Percentiles rank a stretch among this genome's conserved stretches.
These are phyloP conservation scores for Vickermania ingenoplastis DNA, from an alignment of 208 protist genomes.

Conservation along the genomic window DNA sequence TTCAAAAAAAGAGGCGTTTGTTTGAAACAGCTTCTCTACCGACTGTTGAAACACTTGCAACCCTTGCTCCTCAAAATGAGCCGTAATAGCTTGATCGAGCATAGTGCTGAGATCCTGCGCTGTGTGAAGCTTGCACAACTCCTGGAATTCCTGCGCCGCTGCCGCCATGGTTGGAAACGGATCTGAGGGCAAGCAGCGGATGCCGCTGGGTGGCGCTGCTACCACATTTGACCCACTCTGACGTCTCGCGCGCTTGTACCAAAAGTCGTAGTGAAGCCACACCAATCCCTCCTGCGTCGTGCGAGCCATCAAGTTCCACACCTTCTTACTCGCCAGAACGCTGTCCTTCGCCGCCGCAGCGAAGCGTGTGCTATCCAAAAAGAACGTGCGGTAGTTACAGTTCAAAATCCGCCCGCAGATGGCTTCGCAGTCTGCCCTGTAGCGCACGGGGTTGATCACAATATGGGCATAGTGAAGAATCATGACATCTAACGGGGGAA, in stretches of 20 bases:
- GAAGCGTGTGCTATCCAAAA: conserved; percentile 41
- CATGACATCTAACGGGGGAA: conserved; percentile 84
- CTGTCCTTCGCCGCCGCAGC: conserved; percentile 43
- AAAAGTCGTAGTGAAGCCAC: conserved; percentile 86
- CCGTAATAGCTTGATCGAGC: conserved; percentile 68
- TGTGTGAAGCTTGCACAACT: conserved; percentile 33
- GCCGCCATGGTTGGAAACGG: neutral
- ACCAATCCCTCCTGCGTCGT: conserved; percentile 56
- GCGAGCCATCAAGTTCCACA: conserved; percentile 85
- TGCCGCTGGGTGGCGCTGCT: neutral
- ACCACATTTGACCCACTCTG: neutral
- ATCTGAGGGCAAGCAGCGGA: conserved; percentile 1
- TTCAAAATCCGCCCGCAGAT: conserved; percentile 72
- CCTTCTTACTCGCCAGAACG: conserved; percentile 44
- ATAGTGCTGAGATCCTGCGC: conserved; percentile 46
- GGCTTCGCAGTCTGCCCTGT: conserved; percentile 78
- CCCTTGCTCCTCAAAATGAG: conserved; percentile 65
- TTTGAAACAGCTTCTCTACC: conserved; percentile 39
- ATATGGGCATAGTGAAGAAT: conserved; percentile 78
- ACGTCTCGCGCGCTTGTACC: conserved; percentile 35
- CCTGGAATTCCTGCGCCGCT: neutral
- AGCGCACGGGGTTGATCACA: conserved; percentile 47
- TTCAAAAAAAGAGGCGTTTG: conserved; percentile 34
- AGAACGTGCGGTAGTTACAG: conserved; percentile 83
- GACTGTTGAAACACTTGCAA: conserved; percentile 21